phyloP scores from a whole-genome alignment of 768 basidiomycete genomes.

The Coprinellus micaceus region DNA sequence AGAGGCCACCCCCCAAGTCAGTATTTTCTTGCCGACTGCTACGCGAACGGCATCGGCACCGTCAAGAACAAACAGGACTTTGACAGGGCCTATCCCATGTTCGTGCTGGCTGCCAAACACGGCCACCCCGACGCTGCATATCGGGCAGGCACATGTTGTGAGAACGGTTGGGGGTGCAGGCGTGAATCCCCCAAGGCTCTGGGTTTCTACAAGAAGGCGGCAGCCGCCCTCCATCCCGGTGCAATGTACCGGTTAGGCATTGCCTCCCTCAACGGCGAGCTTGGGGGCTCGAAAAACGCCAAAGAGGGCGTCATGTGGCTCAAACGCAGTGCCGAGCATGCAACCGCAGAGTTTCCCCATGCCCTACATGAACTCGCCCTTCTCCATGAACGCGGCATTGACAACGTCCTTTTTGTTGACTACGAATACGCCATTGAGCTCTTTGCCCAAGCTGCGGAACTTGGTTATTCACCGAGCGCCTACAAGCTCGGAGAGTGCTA shows the following conservation, averaged over 20 bases:
- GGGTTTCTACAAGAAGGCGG: conserved; percentile 91
- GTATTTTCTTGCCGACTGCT: conserved; percentile 98
- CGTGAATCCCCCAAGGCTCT: conserved; percentile 89
- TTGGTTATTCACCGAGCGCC: conserved; percentile 95
- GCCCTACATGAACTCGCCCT: conserved; percentile 93
- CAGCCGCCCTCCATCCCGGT: conserved; percentile 85
- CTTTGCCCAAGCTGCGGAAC: conserved; percentile 90
- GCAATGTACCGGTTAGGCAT: conserved; percentile 97
- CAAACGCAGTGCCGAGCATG: conserved; percentile 92
- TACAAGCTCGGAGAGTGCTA: conserved; percentile 97
- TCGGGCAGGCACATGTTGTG: conserved; percentile 95
- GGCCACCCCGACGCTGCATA: conserved; percentile 94
- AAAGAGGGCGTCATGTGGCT: conserved; percentile 99
- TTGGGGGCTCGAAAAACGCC: conserved; percentile 79
- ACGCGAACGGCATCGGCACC: conserved; percentile 96
- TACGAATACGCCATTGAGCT: conserved; percentile 93
- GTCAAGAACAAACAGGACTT: conserved; percentile 90
- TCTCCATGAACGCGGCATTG: conserved; percentile 94
- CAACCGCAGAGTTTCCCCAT: conserved; percentile 93
- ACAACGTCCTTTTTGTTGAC: conserved; percentile 96
- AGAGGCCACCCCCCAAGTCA: conserved; percentile 92
- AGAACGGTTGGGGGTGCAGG: conserved; percentile 98
- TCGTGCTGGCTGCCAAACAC: conserved; percentile 94
- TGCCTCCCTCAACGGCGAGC: conserved; percentile 93
- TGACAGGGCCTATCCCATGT: conserved; percentile 93